These are phyloP conservation scores for Botrytis sinoallii DNA, from an alignment of 2,329 filamentous ascomycete species.

Conservation along the genomic window DNA sequence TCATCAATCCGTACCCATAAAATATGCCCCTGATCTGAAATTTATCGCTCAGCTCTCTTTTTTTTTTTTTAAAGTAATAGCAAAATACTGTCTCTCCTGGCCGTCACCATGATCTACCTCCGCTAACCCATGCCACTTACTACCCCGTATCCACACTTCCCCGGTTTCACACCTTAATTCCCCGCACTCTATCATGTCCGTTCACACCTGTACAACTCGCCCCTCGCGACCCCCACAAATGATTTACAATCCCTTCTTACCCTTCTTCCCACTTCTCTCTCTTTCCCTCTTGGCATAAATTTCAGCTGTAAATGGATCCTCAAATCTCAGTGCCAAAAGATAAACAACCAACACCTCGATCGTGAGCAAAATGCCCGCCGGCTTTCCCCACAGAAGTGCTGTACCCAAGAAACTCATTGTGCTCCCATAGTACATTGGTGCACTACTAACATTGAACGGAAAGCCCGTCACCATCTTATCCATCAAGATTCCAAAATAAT, in stretches of 20 bases:
- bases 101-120: neutral
- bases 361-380: slow-evolving; percentile 78
- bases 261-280: slow-evolving; percentile 43
- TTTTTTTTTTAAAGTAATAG: too few species aligned
- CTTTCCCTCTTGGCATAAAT: slow-evolving; percentile 87
- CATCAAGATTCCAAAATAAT: slow-evolving; percentile 99
- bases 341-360: slow-evolving; percentile 74
- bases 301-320: slow-evolving; percentile 89
- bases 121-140: neutral
- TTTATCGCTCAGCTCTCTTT: neutral
- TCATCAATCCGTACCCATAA: neutral
- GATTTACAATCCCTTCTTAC: slow-evolving; percentile 33
- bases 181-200: neutral
- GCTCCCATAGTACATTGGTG: slow-evolving; percentile 96
- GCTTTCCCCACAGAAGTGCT: slow-evolving; percentile 80
- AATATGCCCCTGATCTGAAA: neutral
- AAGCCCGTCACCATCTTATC: slow-evolving; percentile 91
- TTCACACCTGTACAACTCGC: slow-evolving; percentile 7
- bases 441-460: slow-evolving; percentile 86
- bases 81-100: neutral
- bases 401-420: slow-evolving; percentile 90
- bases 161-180: neutral
- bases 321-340: slow-evolving; percentile 74
- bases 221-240: neutral
- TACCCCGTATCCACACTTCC: slow-evolving; percentile 4